Conservation (phyloP, 768 basidiomycete species). For the Favolaschia claudopus region DNA sequence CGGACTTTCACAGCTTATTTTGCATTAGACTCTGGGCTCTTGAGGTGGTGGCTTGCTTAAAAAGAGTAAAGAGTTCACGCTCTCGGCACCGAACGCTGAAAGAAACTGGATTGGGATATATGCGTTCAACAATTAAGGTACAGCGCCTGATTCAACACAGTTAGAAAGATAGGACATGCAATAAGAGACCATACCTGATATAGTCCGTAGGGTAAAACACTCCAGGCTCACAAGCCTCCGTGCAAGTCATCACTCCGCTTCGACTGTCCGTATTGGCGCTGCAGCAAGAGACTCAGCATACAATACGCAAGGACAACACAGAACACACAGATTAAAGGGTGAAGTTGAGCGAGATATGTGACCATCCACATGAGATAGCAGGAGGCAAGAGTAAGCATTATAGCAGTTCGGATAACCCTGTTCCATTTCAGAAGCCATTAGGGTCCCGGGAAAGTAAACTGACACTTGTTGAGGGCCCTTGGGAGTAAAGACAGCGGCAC, state of each 20-base stretch:
- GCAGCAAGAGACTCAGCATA: neutral
- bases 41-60: too few relatives aligned
- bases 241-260: constrained; percentile 3
- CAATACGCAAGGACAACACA: constrained; percentile 3
- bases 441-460: constrained; percentile 37
- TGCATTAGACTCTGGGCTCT: too few relatives aligned
- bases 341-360: constrained; percentile 94
- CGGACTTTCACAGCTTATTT: too few relatives aligned
- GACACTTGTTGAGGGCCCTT: constrained; percentile 94
- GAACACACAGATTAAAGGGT: constrained; percentile 86
- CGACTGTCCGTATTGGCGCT: constrained; percentile 12
- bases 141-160: neutral
- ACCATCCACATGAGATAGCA: constrained; percentile 98
- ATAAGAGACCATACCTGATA: constrained; percentile 1
- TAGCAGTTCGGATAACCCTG: constrained; percentile 84
- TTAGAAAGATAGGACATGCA: neutral
- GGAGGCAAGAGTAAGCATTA: constrained; percentile 78
- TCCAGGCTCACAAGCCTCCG: neutral
- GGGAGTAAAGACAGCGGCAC: constrained; percentile 72
- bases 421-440: neutral
- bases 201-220: constrained; percentile 19
- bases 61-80: too few relatives aligned
- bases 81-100: too few relatives aligned
- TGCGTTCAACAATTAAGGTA: constrained; percentile 24
- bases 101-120: too few relatives aligned